Percentiles rank a stretch among this genome's conserved stretches.
phyloP scores from a whole-genome alignment of 2,329 filamentous ascomycete species.

The Coleophoma cylindrospora region DNA sequence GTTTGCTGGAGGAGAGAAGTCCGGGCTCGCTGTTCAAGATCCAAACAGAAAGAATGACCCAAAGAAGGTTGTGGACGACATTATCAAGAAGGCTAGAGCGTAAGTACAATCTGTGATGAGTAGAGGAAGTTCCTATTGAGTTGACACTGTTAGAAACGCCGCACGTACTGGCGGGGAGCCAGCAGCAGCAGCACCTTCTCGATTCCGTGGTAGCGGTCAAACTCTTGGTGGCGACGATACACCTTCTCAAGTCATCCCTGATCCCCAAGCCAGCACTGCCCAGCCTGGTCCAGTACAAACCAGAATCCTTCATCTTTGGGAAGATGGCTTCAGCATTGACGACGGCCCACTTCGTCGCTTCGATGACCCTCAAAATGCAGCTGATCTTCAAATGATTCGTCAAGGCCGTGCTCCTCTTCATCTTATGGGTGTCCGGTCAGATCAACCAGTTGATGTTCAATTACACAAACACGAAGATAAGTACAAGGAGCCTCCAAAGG shows the following conservation, averaged over 20 bases:
- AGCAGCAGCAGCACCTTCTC: conserved; percentile 39
- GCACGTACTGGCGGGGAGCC: conserved; percentile 49
- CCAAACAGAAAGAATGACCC: conserved; percentile 42
- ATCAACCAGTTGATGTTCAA: conserved; percentile 75
- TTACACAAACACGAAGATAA: conserved; percentile 67
- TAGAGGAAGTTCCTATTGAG: too few relatives aligned
- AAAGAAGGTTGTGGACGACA: conserved; percentile 55
- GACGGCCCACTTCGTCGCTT: conserved; percentile 74
- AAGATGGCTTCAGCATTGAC: conserved; percentile 79
- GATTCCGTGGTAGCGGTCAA: conserved; percentile 67
- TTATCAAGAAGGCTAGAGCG: conserved; percentile 60
- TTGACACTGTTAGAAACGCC: conserved; percentile 44
- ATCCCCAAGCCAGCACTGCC: conserved; percentile 39
- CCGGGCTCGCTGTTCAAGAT: conserved; percentile 63
- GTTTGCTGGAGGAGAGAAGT: conserved; percentile 84
- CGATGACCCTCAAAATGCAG: conserved; percentile 70
- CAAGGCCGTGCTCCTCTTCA: conserved; percentile 71
- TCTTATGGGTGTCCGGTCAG: conserved; percentile 69
- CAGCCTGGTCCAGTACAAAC: conserved; percentile 41
- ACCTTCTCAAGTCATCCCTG: conserved; percentile 63
- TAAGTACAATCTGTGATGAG: conserved; percentile 24
- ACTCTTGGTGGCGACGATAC: conserved; percentile 75
- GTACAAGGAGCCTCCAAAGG: conserved; percentile 67
- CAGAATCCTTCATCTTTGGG: conserved; percentile 74
- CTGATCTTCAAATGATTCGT: conserved; percentile 70